These are phyloP conservation scores for Colletotrichum aenigma DNA, from an alignment of 2,329 filamentous ascomycete species.

Conservation along the genomic window DNA sequence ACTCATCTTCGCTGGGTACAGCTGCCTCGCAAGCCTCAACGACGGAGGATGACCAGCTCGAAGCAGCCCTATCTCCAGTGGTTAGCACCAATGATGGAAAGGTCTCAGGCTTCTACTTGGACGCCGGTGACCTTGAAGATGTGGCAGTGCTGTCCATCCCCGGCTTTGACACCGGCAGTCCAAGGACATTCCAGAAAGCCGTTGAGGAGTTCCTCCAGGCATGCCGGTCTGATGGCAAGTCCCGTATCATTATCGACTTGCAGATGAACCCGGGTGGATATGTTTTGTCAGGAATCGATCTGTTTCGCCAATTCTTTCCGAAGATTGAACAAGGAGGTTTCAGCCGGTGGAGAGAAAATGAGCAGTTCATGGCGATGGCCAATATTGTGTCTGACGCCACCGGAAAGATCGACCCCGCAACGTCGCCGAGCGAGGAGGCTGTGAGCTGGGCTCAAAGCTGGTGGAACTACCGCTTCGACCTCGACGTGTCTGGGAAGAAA, in stretches of 20 bases:
- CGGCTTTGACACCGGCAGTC: constrained; percentile 26
- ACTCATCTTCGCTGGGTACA: neutral
- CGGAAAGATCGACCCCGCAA: constrained; percentile 47
- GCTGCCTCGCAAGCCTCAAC: neutral
- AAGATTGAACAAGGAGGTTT: constrained; percentile 41
- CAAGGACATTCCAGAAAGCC: constrained; percentile 33
- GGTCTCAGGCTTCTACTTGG: constrained; percentile 36
- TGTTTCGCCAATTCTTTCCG: constrained; percentile 59
- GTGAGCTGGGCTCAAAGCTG: constrained; percentile 50
- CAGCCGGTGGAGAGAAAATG: constrained; percentile 40
- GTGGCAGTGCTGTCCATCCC: constrained; percentile 33
- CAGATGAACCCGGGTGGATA: constrained; percentile 61
- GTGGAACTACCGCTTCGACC: constrained; percentile 41
- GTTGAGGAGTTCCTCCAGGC: constrained; percentile 25
- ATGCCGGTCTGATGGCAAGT: constrained; percentile 53
- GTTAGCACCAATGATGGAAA: constrained; percentile 26
- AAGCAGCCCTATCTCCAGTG: constrained; percentile 30
- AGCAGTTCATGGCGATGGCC: constrained; percentile 49
- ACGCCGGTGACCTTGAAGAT: constrained; percentile 33
- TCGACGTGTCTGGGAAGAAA: constrained; percentile 50
- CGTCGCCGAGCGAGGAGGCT: constrained; percentile 39
- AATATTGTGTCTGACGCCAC: constrained; percentile 46
- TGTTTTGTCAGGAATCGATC: constrained; percentile 59
- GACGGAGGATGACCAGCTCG: neutral
- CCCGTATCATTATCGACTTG: constrained; percentile 64